Evolutionary conservation across 345 rosid genomes (phyloP).

Genomic region (Anastatica hierochuntica): DNA sequence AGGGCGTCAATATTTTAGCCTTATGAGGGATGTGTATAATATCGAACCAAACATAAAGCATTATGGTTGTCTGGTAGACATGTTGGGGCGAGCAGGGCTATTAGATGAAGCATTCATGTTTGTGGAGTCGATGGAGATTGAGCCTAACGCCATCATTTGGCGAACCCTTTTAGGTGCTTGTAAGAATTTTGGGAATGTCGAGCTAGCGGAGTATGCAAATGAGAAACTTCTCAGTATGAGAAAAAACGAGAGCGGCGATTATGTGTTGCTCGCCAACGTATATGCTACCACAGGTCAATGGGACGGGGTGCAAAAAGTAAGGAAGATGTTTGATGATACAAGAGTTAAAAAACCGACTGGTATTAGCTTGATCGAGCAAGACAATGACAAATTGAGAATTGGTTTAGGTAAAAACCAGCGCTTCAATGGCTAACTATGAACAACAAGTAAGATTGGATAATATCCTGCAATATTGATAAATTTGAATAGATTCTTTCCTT

Average conservation of each 20-base stretch:
- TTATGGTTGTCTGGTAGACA: constrained; percentile 64
- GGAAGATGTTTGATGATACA: constrained; percentile 52
- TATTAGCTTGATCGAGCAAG: constrained; percentile 38
- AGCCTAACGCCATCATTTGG: constrained; percentile 54
- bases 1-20: constrained; percentile 45
- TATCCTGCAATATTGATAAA: background rate
- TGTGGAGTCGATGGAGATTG: constrained; percentile 43
- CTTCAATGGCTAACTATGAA: constrained; percentile 1
- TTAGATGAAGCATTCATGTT: constrained; percentile 50
- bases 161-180: constrained; percentile 66
- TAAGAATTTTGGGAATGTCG: constrained; percentile 44
- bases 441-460: background rate
- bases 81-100: constrained; percentile 56
- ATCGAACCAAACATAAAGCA: constrained; percentile 58
- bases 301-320: constrained; percentile 47
- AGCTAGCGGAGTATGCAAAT: constrained; percentile 46
- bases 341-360: constrained; percentile 48
- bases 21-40: constrained; percentile 37
- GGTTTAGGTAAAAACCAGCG: background rate
- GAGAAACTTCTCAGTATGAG: constrained; percentile 39
- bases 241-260: constrained; percentile 49
- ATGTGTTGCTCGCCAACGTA: constrained; percentile 57
- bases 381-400: constrained; percentile 30
- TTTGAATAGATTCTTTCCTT: too few species aligned
- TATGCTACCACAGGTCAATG: constrained; percentile 60